These are phyloP conservation scores for Priceomyces fermenticarens DNA, from an alignment of 805 yeast species.

Conservation along the genomic window DNA sequence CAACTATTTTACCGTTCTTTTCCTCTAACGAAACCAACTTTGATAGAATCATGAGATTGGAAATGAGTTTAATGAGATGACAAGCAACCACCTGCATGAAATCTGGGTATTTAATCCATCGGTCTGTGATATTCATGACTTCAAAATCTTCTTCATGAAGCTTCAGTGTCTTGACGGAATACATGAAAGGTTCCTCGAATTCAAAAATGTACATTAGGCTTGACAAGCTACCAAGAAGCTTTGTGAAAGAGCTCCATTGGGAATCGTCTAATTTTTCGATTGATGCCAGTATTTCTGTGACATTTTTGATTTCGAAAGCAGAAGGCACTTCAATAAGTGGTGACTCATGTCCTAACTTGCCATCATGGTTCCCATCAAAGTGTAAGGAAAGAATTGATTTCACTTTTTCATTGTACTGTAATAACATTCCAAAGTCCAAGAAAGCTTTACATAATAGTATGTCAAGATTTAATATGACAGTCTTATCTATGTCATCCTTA, in stretches of 20 bases:
- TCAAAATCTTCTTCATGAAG: background rate
- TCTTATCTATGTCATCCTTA: too few relatives aligned
- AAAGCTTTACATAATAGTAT: too few relatives aligned
- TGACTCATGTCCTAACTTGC: background rate
- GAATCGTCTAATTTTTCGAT: conserved; percentile 8
- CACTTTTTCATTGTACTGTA: too few relatives aligned
- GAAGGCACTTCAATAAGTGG: conserved; percentile 10
- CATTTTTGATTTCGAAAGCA: background rate
- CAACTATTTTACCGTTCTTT: background rate
- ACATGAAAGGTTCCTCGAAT: conserved; percentile 21
- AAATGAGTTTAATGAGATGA: conserved; percentile 12
- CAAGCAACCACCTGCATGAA: conserved; percentile 13
- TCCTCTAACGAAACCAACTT: conserved; percentile 8
- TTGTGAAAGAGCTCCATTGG: conserved; percentile 29
- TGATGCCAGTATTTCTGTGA: background rate
- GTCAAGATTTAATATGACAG: too few relatives aligned
- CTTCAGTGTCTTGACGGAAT: background rate
- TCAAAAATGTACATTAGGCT: conserved; percentile 33
- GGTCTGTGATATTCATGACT: conserved; percentile 8
- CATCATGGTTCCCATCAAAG: background rate
- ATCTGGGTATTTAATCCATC: conserved; percentile 19
- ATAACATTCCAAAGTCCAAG: too few relatives aligned
- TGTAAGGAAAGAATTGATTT: too few relatives aligned
- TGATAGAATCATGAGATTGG: conserved; percentile 17
- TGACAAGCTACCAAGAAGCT: conserved; percentile 23